Evolutionary conservation across 345 rosid genomes (phyloP), one percentile per base, ranked within the genome.

Genomic region (Euphorbia lathyris): DNA sequence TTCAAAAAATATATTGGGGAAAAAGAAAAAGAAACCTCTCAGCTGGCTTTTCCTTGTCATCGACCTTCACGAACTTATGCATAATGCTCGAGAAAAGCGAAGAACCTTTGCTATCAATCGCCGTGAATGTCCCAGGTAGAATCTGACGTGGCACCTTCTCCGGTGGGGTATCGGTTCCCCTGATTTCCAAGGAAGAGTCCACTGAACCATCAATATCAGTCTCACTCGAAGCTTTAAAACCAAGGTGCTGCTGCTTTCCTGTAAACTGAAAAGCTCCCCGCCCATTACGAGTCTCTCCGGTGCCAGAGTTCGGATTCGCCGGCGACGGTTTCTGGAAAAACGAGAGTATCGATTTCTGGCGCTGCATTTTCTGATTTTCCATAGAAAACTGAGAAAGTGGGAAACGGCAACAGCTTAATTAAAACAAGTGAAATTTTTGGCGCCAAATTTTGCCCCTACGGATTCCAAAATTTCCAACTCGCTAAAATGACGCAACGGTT

Each of bases 161-260:
- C 75, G 98, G 98, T 45, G 97, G 96, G 42, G 98, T 93, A 71
- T 87, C 98, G 14, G 82, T 83, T 55, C 94, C 96, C 53, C 79
- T 77, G 19, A 90, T 80, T 63, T 89, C 96, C 66, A 65, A 53
- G 29, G 81, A 65, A 52, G 81, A 64, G 64, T 75, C 84, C 58
- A 69, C 40, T 20, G 43, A 73, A 52, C 58, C 69, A 47, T 61
- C 71, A 42, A 73, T 27, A 19, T 72, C 63, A 25, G 71, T 67
- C 38, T 65, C 67, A 32, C 58, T 36, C 9, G 70, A 66, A 66
- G 55, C 59, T 67, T 27, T 65, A 58, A 53, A 70, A 20, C 30
- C 23, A 17, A 29, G 34, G 30, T 70, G 68, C 32, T 51, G 74
- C 66, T 65, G 75, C 85, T 81, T 80, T 38, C 34, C 66, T 48